phyloP scores from a whole-genome alignment of 225 moss, liverwort and hornwort species.

The Sphagnum contortum region DNA sequence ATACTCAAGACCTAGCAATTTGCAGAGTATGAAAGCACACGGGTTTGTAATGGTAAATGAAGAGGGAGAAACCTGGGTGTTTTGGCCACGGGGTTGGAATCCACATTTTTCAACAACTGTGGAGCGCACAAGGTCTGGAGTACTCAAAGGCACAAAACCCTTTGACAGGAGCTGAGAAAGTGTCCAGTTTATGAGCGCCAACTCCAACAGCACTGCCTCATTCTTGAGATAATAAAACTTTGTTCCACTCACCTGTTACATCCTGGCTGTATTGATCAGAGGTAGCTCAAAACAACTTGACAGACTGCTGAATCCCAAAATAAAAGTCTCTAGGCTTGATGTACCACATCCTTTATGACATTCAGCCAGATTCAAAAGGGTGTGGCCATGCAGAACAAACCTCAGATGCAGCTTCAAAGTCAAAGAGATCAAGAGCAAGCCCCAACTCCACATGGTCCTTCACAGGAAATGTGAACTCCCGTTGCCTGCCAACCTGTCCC shows the following conservation, averaged over 20 bases:
- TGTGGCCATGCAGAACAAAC: constrained; percentile 14
- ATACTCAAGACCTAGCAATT: not conserved
- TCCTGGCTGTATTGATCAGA: too few species aligned
- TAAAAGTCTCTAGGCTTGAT: too few species aligned
- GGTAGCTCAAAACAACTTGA: too few species aligned
- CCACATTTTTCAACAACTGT: constrained; percentile 92
- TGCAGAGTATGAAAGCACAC: constrained; percentile 2
- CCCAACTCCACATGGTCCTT: constrained; percentile 84
- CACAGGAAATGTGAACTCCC: constrained; percentile 57
- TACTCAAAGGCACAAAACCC: constrained; percentile 80
- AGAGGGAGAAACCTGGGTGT: constrained; percentile 61
- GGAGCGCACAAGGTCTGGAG: constrained; percentile 91
- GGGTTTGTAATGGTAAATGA: not conserved
- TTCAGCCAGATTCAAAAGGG: too few species aligned
- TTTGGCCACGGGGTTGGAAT: constrained; percentile 93
- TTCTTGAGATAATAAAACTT: constrained; percentile 99
- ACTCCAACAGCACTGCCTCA: constrained; percentile 93
- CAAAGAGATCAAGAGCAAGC: constrained; percentile 81
- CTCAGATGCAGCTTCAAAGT: constrained; percentile 90
- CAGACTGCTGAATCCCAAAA: too few species aligned
- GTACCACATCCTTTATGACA: too few species aligned
- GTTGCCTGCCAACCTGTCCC: constrained; percentile 69
- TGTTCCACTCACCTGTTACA: constrained; percentile 73
- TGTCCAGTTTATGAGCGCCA: constrained; percentile 96
- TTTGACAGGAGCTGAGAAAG: constrained; percentile 58